A percentile compares a stretch with the other conserved stretches of the same genome.
Evolutionary conservation across 306 rosid genomes (phyloP).

Genomic region (Glycine latifolia): DNA sequence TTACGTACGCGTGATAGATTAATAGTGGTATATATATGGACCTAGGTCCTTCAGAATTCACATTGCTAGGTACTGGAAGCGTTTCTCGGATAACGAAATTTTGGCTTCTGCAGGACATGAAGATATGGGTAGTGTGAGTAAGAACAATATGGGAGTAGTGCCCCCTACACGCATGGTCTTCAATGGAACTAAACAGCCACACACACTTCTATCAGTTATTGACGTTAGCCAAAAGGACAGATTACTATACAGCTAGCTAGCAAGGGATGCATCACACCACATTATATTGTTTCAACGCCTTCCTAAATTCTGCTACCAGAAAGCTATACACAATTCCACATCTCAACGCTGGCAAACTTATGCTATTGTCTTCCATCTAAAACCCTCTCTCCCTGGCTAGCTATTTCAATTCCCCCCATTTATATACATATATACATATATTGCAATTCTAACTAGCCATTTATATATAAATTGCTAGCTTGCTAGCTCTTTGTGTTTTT

Average conservation of each 20-base stretch:
- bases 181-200: constrained; percentile 50
- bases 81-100: not conserved
- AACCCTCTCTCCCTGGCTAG: not conserved
- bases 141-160: constrained; percentile 46
- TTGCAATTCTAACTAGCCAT: too few species aligned
- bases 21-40: not conserved
- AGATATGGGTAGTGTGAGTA: constrained; percentile 29
- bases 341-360: constrained; percentile 55
- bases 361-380: constrained; percentile 38
- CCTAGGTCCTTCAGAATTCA: not conserved
- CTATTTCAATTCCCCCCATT: not conserved
- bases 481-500: too few species aligned
- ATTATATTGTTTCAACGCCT: constrained; percentile 48
- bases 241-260: constrained; percentile 42
- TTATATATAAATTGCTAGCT: too few species aligned
- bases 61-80: not conserved
- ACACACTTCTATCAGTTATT: constrained; percentile 45
- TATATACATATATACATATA: not conserved
- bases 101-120: constrained; percentile 35
- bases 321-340: constrained; percentile 45
- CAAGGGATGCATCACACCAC: constrained; percentile 40
- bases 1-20: not conserved
- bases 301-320: constrained; percentile 43
- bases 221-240: constrained; percentile 49
- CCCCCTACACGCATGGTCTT: constrained; percentile 42